Conservation (phyloP, 2,329 filamentous ascomycete species). For the Kalaharituber pfeilii region DNA sequence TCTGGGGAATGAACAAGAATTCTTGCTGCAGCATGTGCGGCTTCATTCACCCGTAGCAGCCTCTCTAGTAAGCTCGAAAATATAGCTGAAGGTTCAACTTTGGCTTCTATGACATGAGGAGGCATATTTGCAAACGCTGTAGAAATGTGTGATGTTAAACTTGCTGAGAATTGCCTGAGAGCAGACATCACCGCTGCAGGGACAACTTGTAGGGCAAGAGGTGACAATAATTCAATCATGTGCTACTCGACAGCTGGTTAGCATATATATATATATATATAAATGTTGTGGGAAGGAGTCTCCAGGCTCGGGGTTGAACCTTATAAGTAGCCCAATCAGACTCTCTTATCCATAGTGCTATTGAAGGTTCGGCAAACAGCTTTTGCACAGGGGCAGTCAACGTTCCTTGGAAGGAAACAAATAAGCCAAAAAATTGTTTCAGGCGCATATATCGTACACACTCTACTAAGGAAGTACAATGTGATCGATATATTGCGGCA, state of each 20-base stretch:
- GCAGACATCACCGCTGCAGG: conserved; percentile 76
- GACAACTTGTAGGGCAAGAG: conserved; percentile 78
- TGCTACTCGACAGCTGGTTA: conserved; percentile 31
- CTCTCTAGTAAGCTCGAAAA: conserved; percentile 77
- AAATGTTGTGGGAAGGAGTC: too few relatives aligned
- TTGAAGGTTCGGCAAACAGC: conserved; percentile 59
- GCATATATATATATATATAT: conserved; percentile 1
- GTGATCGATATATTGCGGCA: conserved; percentile 74
- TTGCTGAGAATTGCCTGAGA: conserved; percentile 68
- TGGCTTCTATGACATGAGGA: conserved; percentile 67
- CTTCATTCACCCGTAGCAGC: conserved; percentile 76
- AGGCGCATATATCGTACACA: conserved; percentile 92
- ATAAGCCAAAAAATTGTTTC: conserved; percentile 89
- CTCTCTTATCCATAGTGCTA: conserved; percentile 86
- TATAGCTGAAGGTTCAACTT: conserved; percentile 70
- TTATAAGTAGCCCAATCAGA: conserved; percentile 94
- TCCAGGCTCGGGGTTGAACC: too few relatives aligned
- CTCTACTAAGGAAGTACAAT: conserved; percentile 89
- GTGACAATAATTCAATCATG: conserved; percentile 81
- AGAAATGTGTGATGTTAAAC: conserved; percentile 62
- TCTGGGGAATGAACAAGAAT: conserved; percentile 80
- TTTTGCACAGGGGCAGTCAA: conserved; percentile 94
- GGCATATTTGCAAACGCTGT: conserved; percentile 76
- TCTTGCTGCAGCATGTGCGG: conserved; percentile 83
- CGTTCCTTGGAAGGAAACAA: conserved; percentile 87